Conservation (phyloP, 352 stramenopile genomes). For the Phytophthora hibernalis region DNA sequence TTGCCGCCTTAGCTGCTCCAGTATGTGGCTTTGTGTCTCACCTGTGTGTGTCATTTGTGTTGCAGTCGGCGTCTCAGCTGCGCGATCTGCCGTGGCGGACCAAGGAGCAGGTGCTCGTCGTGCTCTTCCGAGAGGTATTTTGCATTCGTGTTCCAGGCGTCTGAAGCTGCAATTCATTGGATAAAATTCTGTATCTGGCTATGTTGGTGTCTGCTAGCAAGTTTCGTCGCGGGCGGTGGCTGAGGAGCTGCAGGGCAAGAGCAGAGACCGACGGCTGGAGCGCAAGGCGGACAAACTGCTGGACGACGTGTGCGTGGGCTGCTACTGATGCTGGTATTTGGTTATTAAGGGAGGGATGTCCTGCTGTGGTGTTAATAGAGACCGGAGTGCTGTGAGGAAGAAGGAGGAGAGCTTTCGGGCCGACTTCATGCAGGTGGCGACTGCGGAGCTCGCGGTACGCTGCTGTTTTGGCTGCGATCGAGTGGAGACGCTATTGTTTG, state of each 20-base stretch:
- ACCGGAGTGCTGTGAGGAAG: slow-evolving; percentile 48
- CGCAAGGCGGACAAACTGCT: slow-evolving; percentile 61
- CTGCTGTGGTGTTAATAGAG: slow-evolving; percentile 32
- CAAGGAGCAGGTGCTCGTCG: slow-evolving; percentile 52
- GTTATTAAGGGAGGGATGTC: not conserved
- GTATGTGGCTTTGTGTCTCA: not conserved
- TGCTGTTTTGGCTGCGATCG: not conserved
- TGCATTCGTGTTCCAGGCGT: not conserved
- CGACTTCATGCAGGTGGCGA: slow-evolving; percentile 63
- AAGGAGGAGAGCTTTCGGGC: slow-evolving; percentile 66
- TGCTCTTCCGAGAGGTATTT: slow-evolving; percentile 60
- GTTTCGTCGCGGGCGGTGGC: slow-evolving; percentile 45
- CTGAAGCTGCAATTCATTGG: not conserved
- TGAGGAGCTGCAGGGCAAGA: slow-evolving; percentile 40
- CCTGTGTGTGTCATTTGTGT: not conserved
- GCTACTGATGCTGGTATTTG: not conserved
- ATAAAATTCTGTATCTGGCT: not conserved
- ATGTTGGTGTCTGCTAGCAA: slow-evolving; percentile 35
- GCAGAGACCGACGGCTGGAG: slow-evolving; percentile 48
- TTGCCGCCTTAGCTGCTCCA: not conserved
- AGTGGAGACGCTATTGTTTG: not conserved
- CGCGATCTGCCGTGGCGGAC: slow-evolving; percentile 58
- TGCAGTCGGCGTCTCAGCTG: slow-evolving; percentile 50
- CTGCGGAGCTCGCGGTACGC: slow-evolving; percentile 55
- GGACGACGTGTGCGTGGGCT: not conserved